Percentiles rank a stretch among this genome's conserved stretches.
Conservation (phyloP, 2,329 filamentous ascomycete genomes). For the Exophiala viscosa region DNA sequence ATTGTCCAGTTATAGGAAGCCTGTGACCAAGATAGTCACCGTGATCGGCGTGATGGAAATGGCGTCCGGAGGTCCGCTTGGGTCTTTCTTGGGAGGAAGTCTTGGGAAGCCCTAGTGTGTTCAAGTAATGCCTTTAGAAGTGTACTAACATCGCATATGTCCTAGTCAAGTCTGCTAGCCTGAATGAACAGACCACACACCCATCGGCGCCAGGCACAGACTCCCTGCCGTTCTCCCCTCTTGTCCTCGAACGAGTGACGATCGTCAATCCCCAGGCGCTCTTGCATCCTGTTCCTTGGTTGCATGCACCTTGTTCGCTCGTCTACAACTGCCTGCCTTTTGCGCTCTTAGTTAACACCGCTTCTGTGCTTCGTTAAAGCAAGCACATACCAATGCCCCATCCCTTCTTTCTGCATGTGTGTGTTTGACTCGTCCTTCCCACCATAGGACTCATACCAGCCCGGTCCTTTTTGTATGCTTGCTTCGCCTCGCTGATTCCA, state of each 20-base stretch:
- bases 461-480: neutral
- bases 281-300: conserved; percentile 1
- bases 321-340: neutral
- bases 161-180: too few species aligned
- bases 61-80: conserved; percentile 19
- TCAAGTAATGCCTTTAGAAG: too few species aligned
- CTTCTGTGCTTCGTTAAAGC: neutral
- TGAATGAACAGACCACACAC: too few species aligned
- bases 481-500: conserved; percentile 1
- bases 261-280: neutral
- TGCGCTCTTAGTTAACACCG: neutral
- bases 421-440: neutral
- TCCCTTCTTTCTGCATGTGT: neutral
- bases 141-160: too few species aligned
- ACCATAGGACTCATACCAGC: neutral
- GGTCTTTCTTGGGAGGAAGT: neutral
- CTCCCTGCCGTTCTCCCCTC: neutral
- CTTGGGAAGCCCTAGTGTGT: too few species aligned
- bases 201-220: too few species aligned
- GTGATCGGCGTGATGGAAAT: neutral
- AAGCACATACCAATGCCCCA: neutral
- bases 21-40: neutral
- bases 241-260: neutral
- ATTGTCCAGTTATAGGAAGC: too few species aligned
- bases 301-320: neutral